Base-by-base conservation (phyloP, 31 red algal genomes). In the Endocladia muricata region DNA sequence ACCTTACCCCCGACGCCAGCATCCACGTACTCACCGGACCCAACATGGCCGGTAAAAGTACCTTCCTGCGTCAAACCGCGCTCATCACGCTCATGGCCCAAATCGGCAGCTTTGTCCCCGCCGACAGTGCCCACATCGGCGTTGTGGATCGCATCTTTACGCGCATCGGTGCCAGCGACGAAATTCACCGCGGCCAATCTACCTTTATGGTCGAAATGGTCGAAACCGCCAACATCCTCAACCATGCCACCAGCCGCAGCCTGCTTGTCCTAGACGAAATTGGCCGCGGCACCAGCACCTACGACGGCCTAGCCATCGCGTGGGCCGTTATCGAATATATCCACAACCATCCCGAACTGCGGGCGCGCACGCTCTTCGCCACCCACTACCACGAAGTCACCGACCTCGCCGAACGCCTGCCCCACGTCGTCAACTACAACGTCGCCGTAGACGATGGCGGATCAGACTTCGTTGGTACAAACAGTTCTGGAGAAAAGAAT, bases 191-290 rank as follows among this genome's bases (percentile, higher is more conserved):
- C 22, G 94, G 88, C 22, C 89, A 90, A 81, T 79, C 70, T 56
- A 97, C 94, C 26, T 97, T 97, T 78, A 70, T 76, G 66, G 89
- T 97, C 32, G 94, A 97, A 75, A 97, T 97, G 94, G 81, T 80
- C 32, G 94, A 97, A 61, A 97, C 94, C 42, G 88, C 89, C 36
- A 70, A 60, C 66, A 97, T 97, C 52, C 59, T 93, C 34, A 58
- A 68, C 23, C 71, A 93, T 63, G 84, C 75, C 26, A 75, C 89
- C 6, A 37, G 51, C 11, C 21, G 28, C 23, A 85, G 84, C 19
- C 74, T 97, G 30, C 89, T 97, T 35, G 48, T 97, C n/a, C 55
- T 93, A 28, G 94, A 97, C 77, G 94, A 97, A 71, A 86, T 97
- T 47, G 94, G 94, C 51, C 85, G 94, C 1, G 94, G 94, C 15